Evolutionary conservation across 73 alveolate species (phyloP).

Genomic region (Paramecium primaurelia): DNA sequence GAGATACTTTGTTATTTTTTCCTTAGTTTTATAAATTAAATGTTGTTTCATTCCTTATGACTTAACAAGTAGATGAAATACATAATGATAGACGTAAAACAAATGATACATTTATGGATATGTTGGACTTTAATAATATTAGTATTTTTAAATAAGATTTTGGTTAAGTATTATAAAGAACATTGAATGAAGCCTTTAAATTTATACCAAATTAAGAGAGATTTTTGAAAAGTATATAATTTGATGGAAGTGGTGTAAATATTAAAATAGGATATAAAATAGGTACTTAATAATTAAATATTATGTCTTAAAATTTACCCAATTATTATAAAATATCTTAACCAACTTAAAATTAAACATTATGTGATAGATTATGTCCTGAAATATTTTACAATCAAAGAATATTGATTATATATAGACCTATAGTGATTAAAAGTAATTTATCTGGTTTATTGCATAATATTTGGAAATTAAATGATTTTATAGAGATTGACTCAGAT

Average conservation of each 20-base stretch:
- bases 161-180: background rate
- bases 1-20: conserved; percentile 14
- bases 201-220: conserved; percentile 22
- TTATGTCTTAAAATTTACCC: background rate
- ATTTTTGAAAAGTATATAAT: background rate
- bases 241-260: background rate
- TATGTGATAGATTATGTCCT: conserved; percentile 14
- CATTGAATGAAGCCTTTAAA: background rate
- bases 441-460: background rate
- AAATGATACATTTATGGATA: conserved; percentile 40
- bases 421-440: conserved; percentile 10
- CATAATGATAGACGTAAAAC: background rate
- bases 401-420: conserved; percentile 24
- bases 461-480: conserved; percentile 17
- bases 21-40: background rate
- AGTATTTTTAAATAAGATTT: background rate
- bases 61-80: background rate
- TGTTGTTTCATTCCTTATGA: background rate
- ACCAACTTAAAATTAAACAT: background rate
- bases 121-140: conserved; percentile 26
- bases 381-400: background rate
- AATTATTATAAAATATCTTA: background rate
- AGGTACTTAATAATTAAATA: background rate
- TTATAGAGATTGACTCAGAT: background rate
- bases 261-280: background rate